Evolutionary conservation across 805 yeast genomes (phyloP), one percentile per base, ranked within the genome.

Genomic region (Candida insectorum): DNA sequence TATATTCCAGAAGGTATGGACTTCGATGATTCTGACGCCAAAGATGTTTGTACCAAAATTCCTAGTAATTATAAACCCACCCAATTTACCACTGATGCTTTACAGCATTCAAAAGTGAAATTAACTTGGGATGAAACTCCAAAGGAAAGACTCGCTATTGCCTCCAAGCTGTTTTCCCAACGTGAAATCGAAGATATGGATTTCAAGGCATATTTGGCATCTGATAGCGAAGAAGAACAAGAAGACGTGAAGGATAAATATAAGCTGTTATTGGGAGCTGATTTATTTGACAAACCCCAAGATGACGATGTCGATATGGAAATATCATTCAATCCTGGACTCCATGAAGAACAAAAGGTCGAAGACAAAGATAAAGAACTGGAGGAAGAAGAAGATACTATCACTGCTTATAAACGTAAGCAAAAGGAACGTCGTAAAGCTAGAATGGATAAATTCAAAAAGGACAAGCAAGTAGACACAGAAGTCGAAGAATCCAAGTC

Each of bases 51-150:
- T 61, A 61, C 65, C 15, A 75, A 75, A 41, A 64, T 88, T 6
- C 96, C 97, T 5, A 61, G 78, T 2, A 75, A 75, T 30, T 93
- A 93, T 59, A 80, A 77, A 45, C 98, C 98, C 13, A 69, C 69
- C 34, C 68, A 72, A 7, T 93, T 93, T 58, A 85, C 85, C 19
- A 93, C 98, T 3, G 97, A 86, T 61, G 98, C 98, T 0, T 69
- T 93, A 39, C 96, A 93, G 56, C 96, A 88, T 54, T 89, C 97
- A 11, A 93, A 89, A 51, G 98, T 93, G 31, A 89, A 86, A 57
- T 70, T 93, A 45, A 89, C 97, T 0, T 93, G 98, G 98, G 98
- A 93, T 59, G 97, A 91, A 62, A 94, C 97, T 0, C 97, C 98
- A 5, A 81, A 79, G 37, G 97, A 88, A 51, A 76, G 98, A 51